phyloP scores from a whole-genome alignment of 2,329 filamentous ascomycete species.

The Beauveria caledonica region DNA sequence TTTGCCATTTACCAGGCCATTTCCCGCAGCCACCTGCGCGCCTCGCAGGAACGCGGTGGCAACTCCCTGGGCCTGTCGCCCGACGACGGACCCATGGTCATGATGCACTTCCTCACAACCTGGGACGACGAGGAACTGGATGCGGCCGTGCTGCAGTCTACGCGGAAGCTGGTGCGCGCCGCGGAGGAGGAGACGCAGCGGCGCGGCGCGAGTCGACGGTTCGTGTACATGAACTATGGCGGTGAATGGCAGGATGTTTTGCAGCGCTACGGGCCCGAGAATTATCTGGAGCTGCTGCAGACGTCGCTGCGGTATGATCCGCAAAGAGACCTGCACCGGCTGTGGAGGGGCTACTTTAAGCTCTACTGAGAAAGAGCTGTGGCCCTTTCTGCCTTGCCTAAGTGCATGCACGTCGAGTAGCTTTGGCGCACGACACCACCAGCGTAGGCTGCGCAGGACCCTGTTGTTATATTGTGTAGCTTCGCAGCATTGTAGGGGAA shows the following conservation, averaged over 20 bases:
- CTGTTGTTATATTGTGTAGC: no score
- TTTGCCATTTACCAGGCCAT: constrained; percentile 31
- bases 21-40: constrained; percentile 23
- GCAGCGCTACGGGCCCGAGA: constrained; percentile 28
- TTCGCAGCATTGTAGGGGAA: no score
- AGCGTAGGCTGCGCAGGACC: no score
- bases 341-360: neutral
- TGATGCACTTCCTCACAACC: constrained; percentile 21
- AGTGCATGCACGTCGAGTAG: no score
- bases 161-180: constrained; percentile 18
- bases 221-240: constrained; percentile 30
- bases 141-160: constrained; percentile 18
- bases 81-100: constrained; percentile 24
- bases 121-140: constrained; percentile 24
- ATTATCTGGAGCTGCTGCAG: constrained; percentile 18
- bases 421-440: no score
- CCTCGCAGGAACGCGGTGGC: constrained; percentile 28
- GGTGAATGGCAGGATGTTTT: constrained; percentile 29
- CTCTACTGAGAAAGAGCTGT: neutral
- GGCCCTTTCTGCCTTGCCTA: neutral
- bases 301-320: constrained; percentile 1
- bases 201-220: constrained; percentile 21
- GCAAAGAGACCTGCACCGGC: neutral
- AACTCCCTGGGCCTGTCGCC: constrained; percentile 33
- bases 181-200: constrained; percentile 17